Base-by-base conservation (phyloP, 2,329 filamentous ascomycete species). In the Arthrobotrys entomopaga region DNA sequence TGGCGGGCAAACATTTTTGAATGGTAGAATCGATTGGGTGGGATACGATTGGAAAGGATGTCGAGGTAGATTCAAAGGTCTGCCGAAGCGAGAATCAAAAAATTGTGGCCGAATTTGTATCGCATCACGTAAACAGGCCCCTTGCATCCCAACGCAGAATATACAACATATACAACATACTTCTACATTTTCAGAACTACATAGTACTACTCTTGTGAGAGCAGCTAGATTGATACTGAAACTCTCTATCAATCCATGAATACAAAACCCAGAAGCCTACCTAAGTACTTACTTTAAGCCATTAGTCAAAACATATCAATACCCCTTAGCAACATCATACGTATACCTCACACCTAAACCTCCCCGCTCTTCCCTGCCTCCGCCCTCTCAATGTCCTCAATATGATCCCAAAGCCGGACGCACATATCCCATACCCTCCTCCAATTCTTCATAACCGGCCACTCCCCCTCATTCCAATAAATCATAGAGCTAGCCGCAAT, bases 1-100 rank as follows among this genome's bases (percentile, higher is more conserved):
- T 60, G 64, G 10, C 69, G 69, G 20, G 69, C 69, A 43, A 73
- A 73, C 69, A 73, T 73, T 65, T 65, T 72, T 59, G 16, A 46
- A 19, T 34, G 40, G 19, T 65, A 19, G 29, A 50, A 53, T 19
- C n/a, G 42, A 50, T 53, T 6, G 48, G 20, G 46, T 42, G 38
- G 43, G 40, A 24, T 38, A 46, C 38, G 16, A 16, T 49, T 53
- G 24, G 42, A n/a, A 67, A 24, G 20, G 42, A 53, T 54, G 34
- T 43, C 50, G 53, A 24, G 15, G 58, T 46, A 40, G 29, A 49
- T 26, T 34, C 29, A 38, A 53, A 64, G 22, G 60, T 29, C 42
- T 15, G 48, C 11, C 22, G 26, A 58, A 16, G 34, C 11, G 7
- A 34, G 38, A 34, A 22, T 19, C 38, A 49, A 46, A 65, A 73